Evolutionary conservation across 257 asterid genomes (phyloP).

Genomic region (Marsdenia floribunda): DNA sequence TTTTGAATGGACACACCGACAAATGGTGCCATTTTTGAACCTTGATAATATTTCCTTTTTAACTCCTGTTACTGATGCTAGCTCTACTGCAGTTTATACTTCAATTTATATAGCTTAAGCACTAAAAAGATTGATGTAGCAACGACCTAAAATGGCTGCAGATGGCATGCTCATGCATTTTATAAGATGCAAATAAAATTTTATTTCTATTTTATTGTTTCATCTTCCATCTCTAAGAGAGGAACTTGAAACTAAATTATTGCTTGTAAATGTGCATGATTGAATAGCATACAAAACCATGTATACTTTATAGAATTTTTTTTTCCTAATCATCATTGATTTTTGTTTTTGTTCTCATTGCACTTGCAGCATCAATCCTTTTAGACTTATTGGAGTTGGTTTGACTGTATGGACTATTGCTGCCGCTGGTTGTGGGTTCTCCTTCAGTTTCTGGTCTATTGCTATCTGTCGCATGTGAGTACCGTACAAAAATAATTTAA

Average conservation of each 20-base stretch:
- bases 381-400: constrained; percentile 95
- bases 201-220: background rate
- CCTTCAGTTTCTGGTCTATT: constrained; percentile 79
- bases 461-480: constrained; percentile 84
- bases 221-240: background rate
- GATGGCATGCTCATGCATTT: background rate
- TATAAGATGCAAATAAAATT: background rate
- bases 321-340: constrained; percentile 1
- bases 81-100: no score
- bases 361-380: constrained; percentile 79
- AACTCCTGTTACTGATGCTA: background rate
- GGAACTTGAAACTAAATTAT: background rate
- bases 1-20: background rate
- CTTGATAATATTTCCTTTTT: background rate
- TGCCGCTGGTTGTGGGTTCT: constrained; percentile 76
- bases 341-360: constrained; percentile 14
- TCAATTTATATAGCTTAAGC: background rate
- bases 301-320: background rate
- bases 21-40: no score
- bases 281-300: background rate
- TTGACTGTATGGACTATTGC: constrained; percentile 90
- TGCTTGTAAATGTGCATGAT: background rate
- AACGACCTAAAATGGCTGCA: background rate
- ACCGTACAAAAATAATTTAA: constrained; percentile 1
- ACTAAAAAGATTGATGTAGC: background rate